phyloP scores from a whole-genome alignment of 163 green algal genomes.

The Botryococcus braunii region DNA sequence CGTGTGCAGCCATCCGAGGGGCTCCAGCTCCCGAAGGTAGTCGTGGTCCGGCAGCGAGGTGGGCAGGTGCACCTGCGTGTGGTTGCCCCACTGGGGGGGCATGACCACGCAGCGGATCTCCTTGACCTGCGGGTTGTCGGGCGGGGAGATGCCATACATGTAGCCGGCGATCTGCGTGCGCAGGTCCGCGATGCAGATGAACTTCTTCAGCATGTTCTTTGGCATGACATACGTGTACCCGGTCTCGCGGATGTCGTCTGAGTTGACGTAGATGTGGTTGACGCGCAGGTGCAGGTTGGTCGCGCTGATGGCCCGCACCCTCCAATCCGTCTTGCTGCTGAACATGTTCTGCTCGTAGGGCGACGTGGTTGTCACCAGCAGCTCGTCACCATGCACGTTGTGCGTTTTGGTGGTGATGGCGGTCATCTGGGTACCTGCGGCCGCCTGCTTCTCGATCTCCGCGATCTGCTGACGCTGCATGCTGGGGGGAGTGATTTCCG shows the following conservation, averaged over 20 bases:
- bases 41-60: constrained; percentile 83
- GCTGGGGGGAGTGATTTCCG: constrained; percentile 93
- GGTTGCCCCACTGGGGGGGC: constrained; percentile 94
- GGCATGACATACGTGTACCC: constrained; percentile 98
- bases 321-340: constrained; percentile 96
- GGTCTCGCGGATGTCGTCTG: constrained; percentile 71
- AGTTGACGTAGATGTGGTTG: constrained; percentile 99
- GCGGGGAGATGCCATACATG: constrained; percentile 90
- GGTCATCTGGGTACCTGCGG: constrained; percentile 68
- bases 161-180: constrained; percentile 90
- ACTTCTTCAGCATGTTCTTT: constrained; percentile 99
- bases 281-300: constrained; percentile 98
- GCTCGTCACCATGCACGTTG: constrained; percentile 95
- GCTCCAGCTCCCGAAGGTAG: constrained; percentile 94
- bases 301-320: constrained; percentile 90
- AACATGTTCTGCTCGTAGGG: constrained; percentile 95
- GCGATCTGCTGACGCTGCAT: constrained; percentile 98
- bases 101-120: constrained; percentile 89
- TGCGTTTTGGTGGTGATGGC: constrained; percentile 92
- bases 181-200: constrained; percentile 97
- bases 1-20: constrained; percentile 97
- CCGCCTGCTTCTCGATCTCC: constrained; percentile 96
- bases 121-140: constrained; percentile 89
- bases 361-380: constrained; percentile 97
- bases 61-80: constrained; percentile 87